phyloP scores from a whole-genome alignment of 768 basidiomycete genomes.

The Tricholomella constricta region DNA sequence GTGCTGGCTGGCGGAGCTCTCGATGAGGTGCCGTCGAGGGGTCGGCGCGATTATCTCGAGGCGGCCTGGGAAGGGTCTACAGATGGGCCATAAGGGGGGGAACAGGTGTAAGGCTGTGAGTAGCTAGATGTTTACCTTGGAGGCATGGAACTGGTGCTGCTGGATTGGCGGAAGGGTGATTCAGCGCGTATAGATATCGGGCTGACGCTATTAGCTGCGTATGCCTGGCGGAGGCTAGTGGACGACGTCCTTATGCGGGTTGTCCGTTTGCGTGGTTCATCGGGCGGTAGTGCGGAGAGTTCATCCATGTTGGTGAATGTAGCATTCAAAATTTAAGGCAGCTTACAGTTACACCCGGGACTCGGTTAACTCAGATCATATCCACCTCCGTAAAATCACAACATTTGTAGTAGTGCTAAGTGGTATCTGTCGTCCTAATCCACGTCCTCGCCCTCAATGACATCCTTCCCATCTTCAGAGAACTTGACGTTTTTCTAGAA shows the following conservation, averaged over 20 bases:
- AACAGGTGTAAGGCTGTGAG: no score
- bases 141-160: background rate
- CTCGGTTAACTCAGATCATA: background rate
- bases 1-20: constrained; percentile 56
- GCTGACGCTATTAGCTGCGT: constrained; percentile 26
- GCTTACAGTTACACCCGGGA: background rate
- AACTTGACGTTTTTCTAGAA: constrained; percentile 73
- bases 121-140: no score
- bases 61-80: constrained; percentile 4
- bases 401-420: background rate
- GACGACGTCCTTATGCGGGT: constrained; percentile 33
- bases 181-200: constrained; percentile 19
- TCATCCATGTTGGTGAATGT: constrained; percentile 34
- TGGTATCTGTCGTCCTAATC: constrained; percentile 22
- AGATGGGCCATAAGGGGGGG: no score
- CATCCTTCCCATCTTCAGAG: constrained; percentile 73
- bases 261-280: constrained; percentile 29
- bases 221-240: constrained; percentile 22
- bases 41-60: constrained; percentile 60
- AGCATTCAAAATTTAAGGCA: background rate
- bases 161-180: constrained; percentile 10
- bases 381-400: background rate
- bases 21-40: constrained; percentile 67
- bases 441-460: constrained; percentile 65
- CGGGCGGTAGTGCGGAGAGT: constrained; percentile 42